Base-by-base conservation (phyloP, 345 rosid species). In the Lenwebbia sp. region DNA sequence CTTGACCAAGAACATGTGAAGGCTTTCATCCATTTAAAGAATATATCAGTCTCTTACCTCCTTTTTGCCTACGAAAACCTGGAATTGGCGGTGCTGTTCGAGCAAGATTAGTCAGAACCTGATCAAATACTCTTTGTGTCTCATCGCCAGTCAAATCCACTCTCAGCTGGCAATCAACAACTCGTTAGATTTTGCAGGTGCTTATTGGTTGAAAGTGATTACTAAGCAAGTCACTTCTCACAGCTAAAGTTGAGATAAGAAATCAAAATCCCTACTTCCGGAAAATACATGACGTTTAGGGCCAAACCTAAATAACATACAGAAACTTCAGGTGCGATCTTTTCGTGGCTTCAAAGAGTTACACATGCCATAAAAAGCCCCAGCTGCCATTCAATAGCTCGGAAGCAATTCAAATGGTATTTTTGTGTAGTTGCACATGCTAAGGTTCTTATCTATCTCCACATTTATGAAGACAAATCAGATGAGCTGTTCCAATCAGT, bases 21-120 rank as follows among this genome's bases (percentile, higher is more conserved):
- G 54, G 54, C 54, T 82, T 44, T 49, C 25, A 49, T 41, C 33
- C 83, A 82, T 82, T 30, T 47, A 83, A 83, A 50, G 23, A 19
- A 53, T 15, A n/a, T 13, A 54, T 86, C 57, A 28, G 86, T 10
- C n/a, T 40, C 86, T 58, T 86, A 94, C 96, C 96, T 86, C 96
- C 96, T 88, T 93, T 93, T 87, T 91, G 88, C 83, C 92, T 85
- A 23, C 94, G 92, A 88, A 94, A 94, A 84, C 96, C 96, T 10
- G 93, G 95, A 87, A 94, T 86, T 40, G 94, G 95, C 22, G 95
- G 96, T 53, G 94, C 94, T 21, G 92, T 85, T 56, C 88, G 89
- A 58, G 93, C 94, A 86, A 94, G 90, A 87, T 92, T 86, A n/a
- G 70, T 83, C 88, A 94, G 88, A 82, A 93, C 91, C 87, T 86